Conservation (phyloP, 2,329 filamentous ascomycete species). For the Reticulascus tulasneorum region DNA sequence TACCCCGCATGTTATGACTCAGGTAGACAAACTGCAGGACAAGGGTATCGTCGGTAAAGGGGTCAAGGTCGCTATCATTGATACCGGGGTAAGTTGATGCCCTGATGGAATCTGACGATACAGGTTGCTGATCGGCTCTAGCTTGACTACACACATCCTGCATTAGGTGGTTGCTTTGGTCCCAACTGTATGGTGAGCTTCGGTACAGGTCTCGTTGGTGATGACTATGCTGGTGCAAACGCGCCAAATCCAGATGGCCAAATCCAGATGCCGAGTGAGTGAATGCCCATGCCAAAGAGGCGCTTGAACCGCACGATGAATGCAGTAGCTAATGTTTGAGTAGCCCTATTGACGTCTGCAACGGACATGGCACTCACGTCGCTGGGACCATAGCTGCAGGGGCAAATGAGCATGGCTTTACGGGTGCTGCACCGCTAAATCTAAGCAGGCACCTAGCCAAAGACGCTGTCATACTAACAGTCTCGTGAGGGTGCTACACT, state of each 20-base stretch:
- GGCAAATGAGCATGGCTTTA: conserved; percentile 29
- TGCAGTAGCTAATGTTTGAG: too few relatives aligned
- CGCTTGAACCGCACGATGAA: conserved; percentile 33
- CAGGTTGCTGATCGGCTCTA: too few relatives aligned
- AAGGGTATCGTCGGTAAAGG: conserved; percentile 45
- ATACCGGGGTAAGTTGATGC: conserved; percentile 44
- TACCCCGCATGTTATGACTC: conserved; percentile 49
- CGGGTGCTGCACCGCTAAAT: conserved; percentile 37
- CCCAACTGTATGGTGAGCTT: conserved; percentile 37
- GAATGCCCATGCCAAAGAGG: too few relatives aligned
- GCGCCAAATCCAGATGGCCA: conserved; percentile 30
- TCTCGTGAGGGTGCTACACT: conserved; percentile 35
- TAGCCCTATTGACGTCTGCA: conserved; percentile 32
- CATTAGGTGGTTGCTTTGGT: conserved; percentile 45
- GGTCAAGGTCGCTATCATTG: conserved; percentile 49
- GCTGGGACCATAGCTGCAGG: conserved; percentile 43
- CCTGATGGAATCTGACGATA: too few relatives aligned
- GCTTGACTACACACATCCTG: conserved; percentile 43
- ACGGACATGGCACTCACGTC: conserved; percentile 42
- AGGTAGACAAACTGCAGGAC: conserved; percentile 48
- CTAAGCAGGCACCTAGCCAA: too few relatives aligned
- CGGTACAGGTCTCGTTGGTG: conserved; percentile 40
- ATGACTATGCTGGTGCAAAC: conserved; percentile 23
- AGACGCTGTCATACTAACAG: too few relatives aligned
- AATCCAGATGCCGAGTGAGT: conserved; percentile 38